Evolutionary conservation across 148 eudicot species (phyloP).

Genomic region (Rheum nobile): DNA sequence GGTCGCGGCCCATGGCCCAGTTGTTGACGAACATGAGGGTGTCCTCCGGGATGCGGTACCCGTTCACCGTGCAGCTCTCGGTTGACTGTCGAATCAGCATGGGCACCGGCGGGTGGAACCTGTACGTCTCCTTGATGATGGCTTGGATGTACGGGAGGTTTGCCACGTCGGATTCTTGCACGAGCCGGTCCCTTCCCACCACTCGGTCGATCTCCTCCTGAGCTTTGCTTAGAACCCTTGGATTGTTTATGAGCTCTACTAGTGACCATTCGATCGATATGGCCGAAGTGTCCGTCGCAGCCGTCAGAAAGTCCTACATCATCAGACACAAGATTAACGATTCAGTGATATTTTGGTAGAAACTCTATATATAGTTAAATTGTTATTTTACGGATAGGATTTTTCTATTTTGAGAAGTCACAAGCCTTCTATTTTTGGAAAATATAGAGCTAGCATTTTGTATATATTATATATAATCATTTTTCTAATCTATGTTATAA

Average conservation of each 20-base stretch:
- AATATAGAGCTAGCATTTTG: no score
- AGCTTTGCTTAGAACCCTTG: not conserved
- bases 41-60: not conserved
- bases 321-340: not conserved
- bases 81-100: not conserved
- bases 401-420: no score
- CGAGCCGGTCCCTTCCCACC: not conserved
- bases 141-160: slow-evolving; percentile 3
- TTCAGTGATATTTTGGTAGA: no score
- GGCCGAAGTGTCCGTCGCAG: not conserved
- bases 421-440: no score
- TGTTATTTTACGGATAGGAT: no score
- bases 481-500: no score
- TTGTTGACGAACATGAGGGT: not conserved
- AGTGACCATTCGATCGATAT: slow-evolving; percentile 4
- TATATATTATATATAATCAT: no score
- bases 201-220: slow-evolving; percentile 3
- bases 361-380: no score
- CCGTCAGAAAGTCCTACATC: slow-evolving; percentile 2
- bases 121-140: slow-evolving; percentile 3
- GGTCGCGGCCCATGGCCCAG: slow-evolving; percentile 7
- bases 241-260: slow-evolving; percentile 8
- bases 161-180: not conserved
- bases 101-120: slow-evolving; percentile 2
- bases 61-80: not conserved